Base-by-base conservation (phyloP, 164 flowering plant genomes). In the Cinnamomum micranthum region DNA sequence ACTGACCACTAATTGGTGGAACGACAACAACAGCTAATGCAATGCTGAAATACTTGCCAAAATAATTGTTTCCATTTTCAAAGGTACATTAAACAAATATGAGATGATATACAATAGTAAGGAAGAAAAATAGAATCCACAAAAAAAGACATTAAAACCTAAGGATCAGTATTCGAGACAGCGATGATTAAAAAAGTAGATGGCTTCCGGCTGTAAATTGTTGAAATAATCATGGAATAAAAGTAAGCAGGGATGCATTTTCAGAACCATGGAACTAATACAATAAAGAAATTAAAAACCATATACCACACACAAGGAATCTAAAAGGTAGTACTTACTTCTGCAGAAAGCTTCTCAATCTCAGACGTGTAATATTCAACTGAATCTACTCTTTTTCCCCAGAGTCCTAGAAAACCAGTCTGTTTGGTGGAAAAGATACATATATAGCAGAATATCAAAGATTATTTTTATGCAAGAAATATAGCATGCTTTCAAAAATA, bases 371-470 rank as follows among this genome's bases (percentile, higher is more conserved):
- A 88, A 70, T 69, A 84, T 22, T 94, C 91, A 73, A 94, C 91
- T 62, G 96, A 86, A 81, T 94, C 98, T 70, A 89, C 90, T 50
- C 33, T 82, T 13, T 82, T 72, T 50, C 98, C 98, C 67, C 80
- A 86, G 27, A 91, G 86, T 69, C 98, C 95, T 64, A 91, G 87
- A 74, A 81, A 86, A 76, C 98, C 97, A 80, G 88, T 90, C 97
- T 90, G 85, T 68, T 68, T 22, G 66, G 41, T 17, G 27, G 74
- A 79, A 63, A 24, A 64, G 74, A 23, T 9, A 20, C 20, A 11
- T 19, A 64, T 33, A 79, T n/a, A 69, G 28, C 58, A 67, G 65
- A 55, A 68, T 6, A 27, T 28, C 50, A 47, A 47, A 73, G 65
- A 6, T 60, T 71, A 35, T 35, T 35, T 35, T 35, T 35, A 35